Conservation (phyloP, 2,329 filamentous ascomycete species). For the Beauveria brongniartii region DNA sequence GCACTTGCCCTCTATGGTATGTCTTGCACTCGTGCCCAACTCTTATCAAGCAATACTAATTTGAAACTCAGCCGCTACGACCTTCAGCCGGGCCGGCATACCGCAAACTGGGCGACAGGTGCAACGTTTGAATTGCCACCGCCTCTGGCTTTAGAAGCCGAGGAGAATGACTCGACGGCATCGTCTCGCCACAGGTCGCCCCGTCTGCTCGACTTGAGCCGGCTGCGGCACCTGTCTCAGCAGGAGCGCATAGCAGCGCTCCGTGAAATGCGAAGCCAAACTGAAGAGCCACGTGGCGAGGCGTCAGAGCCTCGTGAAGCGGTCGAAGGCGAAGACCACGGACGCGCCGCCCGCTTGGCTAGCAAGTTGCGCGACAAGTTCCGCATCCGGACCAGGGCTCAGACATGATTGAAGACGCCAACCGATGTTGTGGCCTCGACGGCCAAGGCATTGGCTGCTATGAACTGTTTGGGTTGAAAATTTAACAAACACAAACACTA, state of each 20-base stretch:
- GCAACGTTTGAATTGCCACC: constrained; percentile 26
- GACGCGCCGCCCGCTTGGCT: constrained; percentile 36
- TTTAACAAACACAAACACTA: too few relatives aligned
- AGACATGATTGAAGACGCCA: constrained; percentile 17
- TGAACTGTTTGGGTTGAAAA: too few relatives aligned
- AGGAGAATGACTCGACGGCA: constrained; percentile 26
- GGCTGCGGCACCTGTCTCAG: constrained; percentile 48
- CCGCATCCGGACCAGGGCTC: constrained; percentile 40
- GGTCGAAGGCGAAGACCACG: constrained; percentile 25
- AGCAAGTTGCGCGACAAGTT: constrained; percentile 46
- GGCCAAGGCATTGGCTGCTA: too few relatives aligned
- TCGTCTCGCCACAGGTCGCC: constrained; percentile 36
- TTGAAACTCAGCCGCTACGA: constrained; percentile 40
- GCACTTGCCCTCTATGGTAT: constrained; percentile 62
- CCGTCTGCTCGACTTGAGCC: constrained; percentile 47
- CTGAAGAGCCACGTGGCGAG: constrained; percentile 1
- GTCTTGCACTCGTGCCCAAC: constrained; percentile 19
- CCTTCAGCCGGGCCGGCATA: constrained; percentile 34
- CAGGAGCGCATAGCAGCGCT: constrained; percentile 56
- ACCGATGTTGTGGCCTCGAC: too few relatives aligned
- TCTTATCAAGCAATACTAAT: constrained; percentile 14
- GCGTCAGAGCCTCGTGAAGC: background rate
- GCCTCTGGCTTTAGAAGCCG: constrained; percentile 32
- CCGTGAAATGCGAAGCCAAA: constrained; percentile 32
- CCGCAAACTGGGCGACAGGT: constrained; percentile 17